Evolutionary conservation across 2,329 filamentous ascomycete genomes (phyloP), one percentile per base, ranked within the genome.

Genomic region (Pestalotiopsis sp.): DNA sequence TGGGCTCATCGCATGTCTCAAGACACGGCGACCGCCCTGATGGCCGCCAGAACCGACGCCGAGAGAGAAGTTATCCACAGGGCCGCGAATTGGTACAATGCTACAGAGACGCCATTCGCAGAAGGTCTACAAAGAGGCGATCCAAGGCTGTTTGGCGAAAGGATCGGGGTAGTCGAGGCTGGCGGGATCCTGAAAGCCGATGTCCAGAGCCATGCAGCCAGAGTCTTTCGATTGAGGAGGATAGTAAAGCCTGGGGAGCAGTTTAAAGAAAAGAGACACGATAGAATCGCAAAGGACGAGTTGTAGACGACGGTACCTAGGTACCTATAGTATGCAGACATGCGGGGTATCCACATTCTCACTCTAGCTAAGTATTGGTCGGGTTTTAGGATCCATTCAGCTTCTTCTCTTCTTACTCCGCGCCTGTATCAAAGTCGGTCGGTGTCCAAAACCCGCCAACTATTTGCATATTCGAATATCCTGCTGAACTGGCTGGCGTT

Each of bases 1-100:
- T 74, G 70, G 71, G 72, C 72, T 14, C 67, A 72, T 56, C 68
- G 72, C 38, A 73, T 73, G 72, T 25, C 70, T 17, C 66, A 65
- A 12, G 62, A 69, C 25, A 69, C 36, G 27, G 72, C 72, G 0
- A 61, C 66, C 64, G 69, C 67, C n/a, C 65, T 73, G 4, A 25
- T 72, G 13, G 25, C 64, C 4, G 72, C 72, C 13, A 65, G 52
- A 9, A 59, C 38, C n/a, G 52, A 45, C 5, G 67, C 31, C 17
- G 27, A 49, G 36, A 52, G 61, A n/a, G n/a, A 20, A 7, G 61
- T 61, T 23, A 68, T 73, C 45, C 52, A 71, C 41, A 63, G 41
- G 36, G 58, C 67, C 6, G 70, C 63, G 0, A 59, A 71, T 23
- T 74, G 72, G 72, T 72, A 73, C 36, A 74, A 74, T 38, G 68